Base-by-base conservation (phyloP, 768 basidiomycete species). In the Trametes sanguinea region DNA sequence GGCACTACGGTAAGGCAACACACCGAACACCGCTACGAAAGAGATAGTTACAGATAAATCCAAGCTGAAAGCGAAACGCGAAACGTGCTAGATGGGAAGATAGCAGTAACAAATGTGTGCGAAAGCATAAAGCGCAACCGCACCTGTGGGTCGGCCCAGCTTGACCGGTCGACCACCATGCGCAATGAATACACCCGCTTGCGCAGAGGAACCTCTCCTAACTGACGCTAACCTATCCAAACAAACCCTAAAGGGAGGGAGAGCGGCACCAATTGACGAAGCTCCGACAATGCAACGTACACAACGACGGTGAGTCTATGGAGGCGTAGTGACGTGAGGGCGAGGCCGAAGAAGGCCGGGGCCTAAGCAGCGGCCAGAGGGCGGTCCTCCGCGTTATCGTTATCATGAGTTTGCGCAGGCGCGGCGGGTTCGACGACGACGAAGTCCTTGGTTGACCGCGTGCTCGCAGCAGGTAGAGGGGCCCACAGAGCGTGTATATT, bases 401-500 rank as follows among this genome's bases (percentile, higher is more conserved):
- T 55, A 64, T 64, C 63, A 60, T 64, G 30, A 55, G 30, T 44
- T 39, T 56, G 47, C 44, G 43, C 33, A 57, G 57, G 14, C 42
- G 50, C 17, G 42, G 48, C 35, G 30, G 54, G 22, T 57, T 64
- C 63, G 29, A 52, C 63, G 57, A 75, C 69, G 50, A 75, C 64
- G 57, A 74, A 73, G 59, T 70, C 69, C 52, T 61, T 61, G 14
- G 55, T 45, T 48, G 70, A 72, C 51, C 69, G 73, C 54, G 63
- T 51, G 43, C 66, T 71, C n/a, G 63, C 51, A 48, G 64, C 67
- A 53, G 67, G 64, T n/a, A 57, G 47, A 10, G 65, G 67, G 14
- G 67, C 71, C 74, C 72, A 74, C 8, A 75, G 47, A 1, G 69
- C 65, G 54, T 72, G 62, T 48, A 74, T 64, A 51, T 74, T 63